phyloP scores from a whole-genome alignment of 2,329 filamentous ascomycete species.

The Spiromastix sp. region DNA sequence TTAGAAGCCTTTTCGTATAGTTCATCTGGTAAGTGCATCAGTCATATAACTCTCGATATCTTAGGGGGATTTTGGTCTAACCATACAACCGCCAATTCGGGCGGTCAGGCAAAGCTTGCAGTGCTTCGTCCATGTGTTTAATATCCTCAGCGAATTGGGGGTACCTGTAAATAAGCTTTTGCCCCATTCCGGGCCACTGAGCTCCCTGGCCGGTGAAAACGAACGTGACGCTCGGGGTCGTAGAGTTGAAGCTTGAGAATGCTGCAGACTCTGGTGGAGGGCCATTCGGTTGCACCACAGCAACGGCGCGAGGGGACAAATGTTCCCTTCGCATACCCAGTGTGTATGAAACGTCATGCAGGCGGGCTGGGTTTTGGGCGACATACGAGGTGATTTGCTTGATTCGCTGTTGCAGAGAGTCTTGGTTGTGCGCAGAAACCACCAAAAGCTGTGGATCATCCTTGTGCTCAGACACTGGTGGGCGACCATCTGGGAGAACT shows the following conservation, averaged over 20 bases:
- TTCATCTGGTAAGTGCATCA: not conserved
- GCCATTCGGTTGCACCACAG: not conserved
- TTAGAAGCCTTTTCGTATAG: not conserved
- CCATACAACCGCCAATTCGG: too few relatives aligned
- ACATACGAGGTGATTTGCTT: not conserved
- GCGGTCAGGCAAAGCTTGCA: not conserved
- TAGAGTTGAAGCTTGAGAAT: not conserved
- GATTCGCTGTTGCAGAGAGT: not conserved
- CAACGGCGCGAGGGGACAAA: not conserved
- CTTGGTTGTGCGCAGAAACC: not conserved
- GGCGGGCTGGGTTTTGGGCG: not conserved
- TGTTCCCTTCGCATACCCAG: conserved; percentile 3
- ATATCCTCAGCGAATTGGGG: not conserved
- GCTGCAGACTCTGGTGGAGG: not conserved
- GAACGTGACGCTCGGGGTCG: not conserved
- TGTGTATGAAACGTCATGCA: not conserved
- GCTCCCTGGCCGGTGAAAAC: conserved; percentile 1
- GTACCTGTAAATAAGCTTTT: not conserved
- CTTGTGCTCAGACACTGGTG: too few relatives aligned
- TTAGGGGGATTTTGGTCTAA: not conserved
- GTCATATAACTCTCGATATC: not conserved
- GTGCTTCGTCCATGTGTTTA: not conserved
- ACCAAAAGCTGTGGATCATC: not conserved
- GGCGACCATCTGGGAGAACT: too few relatives aligned
- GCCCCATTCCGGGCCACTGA: not conserved